A percentile compares a stretch with the other conserved stretches of the same genome.
Evolutionary conservation across 768 basidiomycete genomes (phyloP).

Genomic region (Daedaleopsis sinensis): DNA sequence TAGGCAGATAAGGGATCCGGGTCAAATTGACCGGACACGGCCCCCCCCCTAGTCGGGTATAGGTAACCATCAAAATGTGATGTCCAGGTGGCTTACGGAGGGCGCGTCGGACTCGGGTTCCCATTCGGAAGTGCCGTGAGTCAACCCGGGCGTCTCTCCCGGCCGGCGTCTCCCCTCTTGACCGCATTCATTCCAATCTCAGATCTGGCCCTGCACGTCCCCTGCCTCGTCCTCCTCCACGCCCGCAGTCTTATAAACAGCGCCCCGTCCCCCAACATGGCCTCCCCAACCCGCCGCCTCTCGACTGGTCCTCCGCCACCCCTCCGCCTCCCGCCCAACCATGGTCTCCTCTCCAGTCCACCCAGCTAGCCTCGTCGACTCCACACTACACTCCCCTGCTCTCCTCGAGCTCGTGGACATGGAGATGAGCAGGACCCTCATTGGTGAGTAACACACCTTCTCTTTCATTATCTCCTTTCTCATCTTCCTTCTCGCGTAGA

Average conservation of each 20-base stretch:
- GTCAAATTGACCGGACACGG: too few relatives aligned
- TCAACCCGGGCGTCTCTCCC: constrained; percentile 11
- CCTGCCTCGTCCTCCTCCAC: constrained; percentile 12
- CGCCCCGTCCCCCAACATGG: constrained; percentile 4
- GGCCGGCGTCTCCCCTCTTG: constrained; percentile 9
- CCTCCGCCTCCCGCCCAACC: constrained; percentile 10
- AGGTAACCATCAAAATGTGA: too few relatives aligned
- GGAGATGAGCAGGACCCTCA: constrained; percentile 60
- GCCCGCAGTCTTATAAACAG: constrained; percentile 13
- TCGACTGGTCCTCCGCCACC: constrained; percentile 26
- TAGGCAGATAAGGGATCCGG: too few relatives aligned
- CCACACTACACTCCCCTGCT: constrained; percentile 62
- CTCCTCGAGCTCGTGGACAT: constrained; percentile 70
- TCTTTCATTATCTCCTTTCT: neutral
- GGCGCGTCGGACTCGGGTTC: constrained; percentile 11
- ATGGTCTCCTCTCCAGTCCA: constrained; percentile 39
- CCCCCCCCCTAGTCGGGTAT: too few relatives aligned
- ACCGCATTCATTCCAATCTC: constrained; percentile 17
- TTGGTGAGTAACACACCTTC: constrained; percentile 51
- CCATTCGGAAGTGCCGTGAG: constrained; percentile 6
- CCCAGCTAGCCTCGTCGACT: constrained; percentile 61
- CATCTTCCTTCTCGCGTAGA: constrained; percentile 43
- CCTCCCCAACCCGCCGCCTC: constrained; percentile 13
- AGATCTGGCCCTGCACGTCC: constrained; percentile 18
- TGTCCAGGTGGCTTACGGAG: constrained; percentile 10